Base-by-base conservation (phyloP, 495 filamentous ascomycete species). In the Thermothielavioides terrestris region DNA sequence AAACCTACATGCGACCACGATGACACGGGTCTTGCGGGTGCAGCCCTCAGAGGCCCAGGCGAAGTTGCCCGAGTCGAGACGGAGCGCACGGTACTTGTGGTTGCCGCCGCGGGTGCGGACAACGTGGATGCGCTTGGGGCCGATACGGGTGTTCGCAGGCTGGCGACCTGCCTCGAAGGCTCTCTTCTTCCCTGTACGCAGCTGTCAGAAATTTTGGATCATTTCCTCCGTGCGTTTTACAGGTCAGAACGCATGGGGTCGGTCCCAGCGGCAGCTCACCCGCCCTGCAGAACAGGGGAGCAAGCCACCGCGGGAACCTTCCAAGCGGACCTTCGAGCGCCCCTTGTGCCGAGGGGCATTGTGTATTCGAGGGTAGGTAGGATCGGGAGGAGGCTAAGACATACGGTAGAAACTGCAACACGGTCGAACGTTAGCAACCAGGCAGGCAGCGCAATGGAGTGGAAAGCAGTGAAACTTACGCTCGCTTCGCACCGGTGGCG, bases 131-230 rank as follows among this genome's bases (percentile, higher is more conserved):
- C 92, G 88, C 86, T 97, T 99, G 66, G 83, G 66, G 63, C 94
- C 92, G 74, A 99, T 96, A 83, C 92, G 87, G 72, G 92, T 99
- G 81, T 92, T 95, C 76, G 92, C 87, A 65, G 91, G 85, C 81
- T 99, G 92, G 70, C 92, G 92, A 74, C 94, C 92, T 72, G 89
- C 88, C 83, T 99, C 94, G 84, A 97, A 99, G 70, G 90, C 94
- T 82, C 92, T 77, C 79, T 83, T 83, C 79, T 83, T 83, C 78
- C 76, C 76, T 79, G 62, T 56, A 52, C 58, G 53, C 52, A 60
- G 56, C 50, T 61, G 62, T 65, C 54, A 65, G 62, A 63, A 63
- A 57, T 56, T 45, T n/a, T 21, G 23, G 35, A 28, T 47, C 47
- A 44, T 55, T 59, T 51, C 45, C n/a, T 36, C 49, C 50, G 50